Evolutionary conservation across 441 rosid genomes (phyloP), one percentile per base, ranked within the genome.

Genomic region (Euphorbia celastroides): DNA sequence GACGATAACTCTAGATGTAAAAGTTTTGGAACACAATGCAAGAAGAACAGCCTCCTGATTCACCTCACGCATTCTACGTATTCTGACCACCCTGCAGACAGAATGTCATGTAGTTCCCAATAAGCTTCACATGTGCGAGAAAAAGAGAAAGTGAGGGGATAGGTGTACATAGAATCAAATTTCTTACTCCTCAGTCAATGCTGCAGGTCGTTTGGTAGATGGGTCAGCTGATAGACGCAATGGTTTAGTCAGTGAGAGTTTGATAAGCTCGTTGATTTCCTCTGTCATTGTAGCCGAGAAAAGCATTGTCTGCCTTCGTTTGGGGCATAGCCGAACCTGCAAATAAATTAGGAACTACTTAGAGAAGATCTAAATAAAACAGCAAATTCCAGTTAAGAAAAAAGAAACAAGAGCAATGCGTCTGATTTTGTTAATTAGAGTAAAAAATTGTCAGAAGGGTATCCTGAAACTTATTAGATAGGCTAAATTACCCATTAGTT

Each of bases 251-350:
- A 89, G 78, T 60, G 99, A 94, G 61, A 94, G 91, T 80, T 88
- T 87, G 74, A 91, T 83, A 74, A 94, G 97, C 69, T 89, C 94
- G 71, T 88, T 82, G 72, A 94, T 95, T 76, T 91, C 92, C 80
- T 89, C 97, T 27, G 96, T 94, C 97, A 91, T 89, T 54, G 99
- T 94, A 70, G 99, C 99, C 32, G 97, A 91, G 82, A 94, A 94
- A 69, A 94, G 81, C 97, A 91, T 79, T 8, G 99, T 94, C 75
- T 94, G 99, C 84, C 96, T 91, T 78, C 90, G 80, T 83, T 85
- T 92, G 74, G 99, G 97, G 74, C 97, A 91, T 65, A 81, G 78
- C 55, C 94, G 90, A 74, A 89, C 88, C 97, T 94, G 79, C 69
- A 77, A 72, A 74, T 30, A 54, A 71, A 62, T 16, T 23, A 63